Evolutionary conservation across 2,329 filamentous ascomycete species (phyloP), one percentile per base, ranked within the genome.

Genomic region (Zasmidium angulare): DNA sequence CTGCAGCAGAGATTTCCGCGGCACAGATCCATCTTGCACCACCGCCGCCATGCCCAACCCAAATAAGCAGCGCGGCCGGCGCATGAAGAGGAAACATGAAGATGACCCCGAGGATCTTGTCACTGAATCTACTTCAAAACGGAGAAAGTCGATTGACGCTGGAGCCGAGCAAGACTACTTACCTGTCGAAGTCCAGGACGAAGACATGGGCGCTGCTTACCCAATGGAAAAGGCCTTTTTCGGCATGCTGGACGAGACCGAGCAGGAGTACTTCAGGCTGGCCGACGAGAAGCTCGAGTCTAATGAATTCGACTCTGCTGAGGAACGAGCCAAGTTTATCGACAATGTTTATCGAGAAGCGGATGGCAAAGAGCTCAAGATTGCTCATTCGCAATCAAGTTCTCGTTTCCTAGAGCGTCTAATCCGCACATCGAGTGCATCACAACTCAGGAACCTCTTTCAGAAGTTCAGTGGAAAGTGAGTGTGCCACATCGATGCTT

Each of bases 301-400:
- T 11, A 43, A 43, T 4, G 77, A 91, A 66, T 98, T 98, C 73
- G 85, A 84, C 46, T 86, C 87, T 43, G 75, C 85, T 54, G 91
- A 96, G 66, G 79, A 81, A 64, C 76, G 79, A 56, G 65, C 69
- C 9, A 68, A 79, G 20, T 83, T 83, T 68, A 74, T 98, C 50
- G 86, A 88, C 62, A 96, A 89, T 74, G 89, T 98, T 53, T 96
- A 90, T 76, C 83, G 84, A 66, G 93, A 98, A 76, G 92, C 93
- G 0, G 82, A 87, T 61, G 92, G 91, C 62, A 98, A 98, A 77
- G 95, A 98, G 75, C 81, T 99, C 71, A 99, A 98, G 81, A 85
- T 99, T 63, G 93, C 93, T 22, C 95, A 91, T 77, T 96, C 92
- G 74, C 95, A 99, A 77, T 95, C 91, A 2, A 97, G 93, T 77